Percentiles rank a stretch among this genome's conserved stretches.
These are phyloP conservation scores for Thuja plicata DNA, from an alignment of 83 land plant genomes.

Conservation along the genomic window DNA sequence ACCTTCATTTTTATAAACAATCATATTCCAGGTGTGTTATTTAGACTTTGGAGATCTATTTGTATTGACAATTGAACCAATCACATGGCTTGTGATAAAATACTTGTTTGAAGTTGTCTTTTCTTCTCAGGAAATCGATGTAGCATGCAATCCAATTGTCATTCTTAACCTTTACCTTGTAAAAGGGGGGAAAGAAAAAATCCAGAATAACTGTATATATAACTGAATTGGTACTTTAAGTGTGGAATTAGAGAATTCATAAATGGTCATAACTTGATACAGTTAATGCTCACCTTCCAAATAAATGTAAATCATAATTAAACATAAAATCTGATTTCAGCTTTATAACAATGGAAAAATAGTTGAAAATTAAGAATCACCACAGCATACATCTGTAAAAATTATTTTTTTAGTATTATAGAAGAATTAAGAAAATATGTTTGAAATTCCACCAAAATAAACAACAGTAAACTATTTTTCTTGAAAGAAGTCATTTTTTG, in stretches of 20 bases:
- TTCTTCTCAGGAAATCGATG: no score
- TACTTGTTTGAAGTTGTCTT: no score
- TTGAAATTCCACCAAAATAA: not conserved
- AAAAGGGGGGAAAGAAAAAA: not conserved
- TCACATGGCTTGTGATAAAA: not conserved
- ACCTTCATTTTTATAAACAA: not conserved
- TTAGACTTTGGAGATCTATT: not conserved
- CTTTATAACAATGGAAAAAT: not conserved
- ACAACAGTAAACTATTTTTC: not conserved
- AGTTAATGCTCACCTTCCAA: not conserved
- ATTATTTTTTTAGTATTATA: not conserved
- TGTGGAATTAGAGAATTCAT: not conserved
- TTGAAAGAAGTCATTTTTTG: not conserved
- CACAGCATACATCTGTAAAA: not conserved
- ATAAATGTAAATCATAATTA: not conserved
- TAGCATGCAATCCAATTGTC: not conserved
- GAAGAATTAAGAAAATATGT: not conserved
- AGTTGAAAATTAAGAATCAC: not conserved
- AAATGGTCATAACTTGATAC: not conserved
- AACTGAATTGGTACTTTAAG: not conserved
- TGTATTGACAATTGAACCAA: not conserved
- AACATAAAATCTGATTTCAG: not conserved
- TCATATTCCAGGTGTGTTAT: constrained; percentile 5
- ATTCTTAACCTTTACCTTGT: not conserved
- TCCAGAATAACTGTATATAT: not conserved